A percentile compares a stretch with the other conserved stretches of the same genome.
phyloP scores from a whole-genome alignment of 495 filamentous ascomycete species.

The Aspergillus ostianus region DNA sequence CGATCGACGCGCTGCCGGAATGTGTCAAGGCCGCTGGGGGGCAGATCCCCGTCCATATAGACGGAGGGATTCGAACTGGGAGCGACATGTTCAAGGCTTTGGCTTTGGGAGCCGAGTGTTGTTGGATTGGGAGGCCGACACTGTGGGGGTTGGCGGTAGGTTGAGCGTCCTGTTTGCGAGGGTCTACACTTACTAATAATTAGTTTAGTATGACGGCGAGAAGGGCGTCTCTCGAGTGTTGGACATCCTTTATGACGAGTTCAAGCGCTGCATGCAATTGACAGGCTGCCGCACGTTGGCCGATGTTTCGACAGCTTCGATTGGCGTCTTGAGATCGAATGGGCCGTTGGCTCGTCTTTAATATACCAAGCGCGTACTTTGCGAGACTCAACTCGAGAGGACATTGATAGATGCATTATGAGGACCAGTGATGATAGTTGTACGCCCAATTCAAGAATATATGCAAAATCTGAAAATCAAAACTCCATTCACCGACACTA shows the following conservation, averaged over 20 bases:
- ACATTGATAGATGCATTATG: no score
- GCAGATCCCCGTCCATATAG: constrained; percentile 72
- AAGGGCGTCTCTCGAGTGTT: constrained; percentile 40
- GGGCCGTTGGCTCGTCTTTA: constrained; percentile 42
- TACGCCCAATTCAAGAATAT: no score
- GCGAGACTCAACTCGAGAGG: no score
- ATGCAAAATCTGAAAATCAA: not conserved
- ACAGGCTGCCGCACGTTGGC: constrained; percentile 46
- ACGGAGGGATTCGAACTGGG: constrained; percentile 76
- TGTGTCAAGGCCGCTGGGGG: constrained; percentile 72
- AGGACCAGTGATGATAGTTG: no score
- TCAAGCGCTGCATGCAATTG: constrained; percentile 53
- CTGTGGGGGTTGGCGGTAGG: constrained; percentile 14
- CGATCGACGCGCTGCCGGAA: constrained; percentile 75
- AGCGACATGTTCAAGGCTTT: constrained; percentile 83
- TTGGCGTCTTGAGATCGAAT: constrained; percentile 37
- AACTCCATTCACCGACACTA: not conserved
- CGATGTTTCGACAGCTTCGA: constrained; percentile 40
- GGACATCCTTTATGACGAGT: constrained; percentile 45
- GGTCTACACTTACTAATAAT: not conserved
- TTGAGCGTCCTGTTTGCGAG: not conserved
- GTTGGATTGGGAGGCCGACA: constrained; percentile 61
- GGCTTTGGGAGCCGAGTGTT: constrained; percentile 71
- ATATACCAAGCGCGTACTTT: not conserved
- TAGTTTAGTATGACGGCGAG: constrained; percentile 35